Conservation (phyloP, 192 early-diverging fungal species). For the Paraglomus brasilianum region DNA sequence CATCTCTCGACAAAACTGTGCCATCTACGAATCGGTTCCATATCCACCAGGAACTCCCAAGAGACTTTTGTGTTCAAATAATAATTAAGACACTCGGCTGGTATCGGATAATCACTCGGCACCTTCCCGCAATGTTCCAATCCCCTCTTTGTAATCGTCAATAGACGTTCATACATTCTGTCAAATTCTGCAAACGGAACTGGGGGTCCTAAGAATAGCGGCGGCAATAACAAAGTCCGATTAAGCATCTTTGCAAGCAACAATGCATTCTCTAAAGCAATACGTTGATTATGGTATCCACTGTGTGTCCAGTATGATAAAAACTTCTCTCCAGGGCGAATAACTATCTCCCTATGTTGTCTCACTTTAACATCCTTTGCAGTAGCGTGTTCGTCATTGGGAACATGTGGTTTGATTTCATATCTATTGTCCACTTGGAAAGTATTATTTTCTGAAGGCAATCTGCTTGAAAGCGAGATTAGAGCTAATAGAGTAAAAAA, state of each 20-base stretch:
- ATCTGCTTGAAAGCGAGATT: no score
- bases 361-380: slow-evolving; percentile 2
- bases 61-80: slow-evolving; percentile 53
- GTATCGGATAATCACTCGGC: slow-evolving; percentile 40
- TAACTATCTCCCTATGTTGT: not conserved
- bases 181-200: slow-evolving; percentile 51
- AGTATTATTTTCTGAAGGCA: no score
- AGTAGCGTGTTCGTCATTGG: no score
- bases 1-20: slow-evolving; percentile 41
- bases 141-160: slow-evolving; percentile 53
- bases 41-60: slow-evolving; percentile 57
- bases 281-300: slow-evolving; percentile 58
- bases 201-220: slow-evolving; percentile 50
- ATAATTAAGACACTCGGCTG: slow-evolving; percentile 57
- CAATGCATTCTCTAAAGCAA: slow-evolving; percentile 55
- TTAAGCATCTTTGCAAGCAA: slow-evolving; percentile 54
- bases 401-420: no score
- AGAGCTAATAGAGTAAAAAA: no score
- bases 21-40: slow-evolving; percentile 38
- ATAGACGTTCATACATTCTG: slow-evolving; percentile 49
- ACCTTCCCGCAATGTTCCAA: slow-evolving; percentile 49
- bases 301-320: slow-evolving; percentile 55
- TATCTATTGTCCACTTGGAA: no score
- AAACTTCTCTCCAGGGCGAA: slow-evolving; percentile 43
- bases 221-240: slow-evolving; percentile 52